A percentile compares a stretch with the other conserved stretches of the same genome.
Conservation (phyloP, 768 basidiomycete species). For the Mycena chlorophos region DNA sequence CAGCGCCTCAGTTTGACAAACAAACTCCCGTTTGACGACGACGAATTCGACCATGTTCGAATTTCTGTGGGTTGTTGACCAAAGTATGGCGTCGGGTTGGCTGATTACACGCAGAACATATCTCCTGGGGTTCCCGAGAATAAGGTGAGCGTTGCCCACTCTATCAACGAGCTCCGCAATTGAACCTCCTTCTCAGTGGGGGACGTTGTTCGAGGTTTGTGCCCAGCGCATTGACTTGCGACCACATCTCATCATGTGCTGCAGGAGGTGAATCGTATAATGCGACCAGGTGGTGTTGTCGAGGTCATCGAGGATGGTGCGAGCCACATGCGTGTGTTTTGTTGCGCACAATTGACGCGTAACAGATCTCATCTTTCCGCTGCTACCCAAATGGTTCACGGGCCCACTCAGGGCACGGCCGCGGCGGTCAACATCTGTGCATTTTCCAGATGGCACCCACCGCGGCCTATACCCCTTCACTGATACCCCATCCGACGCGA, state of each 20-base stretch:
- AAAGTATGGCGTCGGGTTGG: not conserved
- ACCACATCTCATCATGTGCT: constrained; percentile 2
- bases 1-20: constrained; percentile 59
- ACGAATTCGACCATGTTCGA: constrained; percentile 82
- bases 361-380: constrained; percentile 74
- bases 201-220: constrained; percentile 61
- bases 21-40: constrained; percentile 77
- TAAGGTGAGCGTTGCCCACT: constrained; percentile 44
- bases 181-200: constrained; percentile 52
- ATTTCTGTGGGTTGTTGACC: constrained; percentile 29
- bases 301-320: constrained; percentile 72
- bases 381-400: constrained; percentile 77
- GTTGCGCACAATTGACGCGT: not conserved
- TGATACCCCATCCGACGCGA: constrained; percentile 32
- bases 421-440: constrained; percentile 47
- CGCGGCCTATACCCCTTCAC: constrained; percentile 38
- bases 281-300: constrained; percentile 67
- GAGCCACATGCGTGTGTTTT: not conserved
- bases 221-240: not conserved
- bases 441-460: constrained; percentile 50
- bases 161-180: constrained; percentile 7
- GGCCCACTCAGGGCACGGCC: constrained; percentile 59
- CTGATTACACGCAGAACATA: constrained; percentile 40
- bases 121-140: constrained; percentile 73
- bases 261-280: constrained; percentile 72